Base-by-base conservation (phyloP, 1,139 yeast genomes). In the Saccharomycopsis hybrid region DNA sequence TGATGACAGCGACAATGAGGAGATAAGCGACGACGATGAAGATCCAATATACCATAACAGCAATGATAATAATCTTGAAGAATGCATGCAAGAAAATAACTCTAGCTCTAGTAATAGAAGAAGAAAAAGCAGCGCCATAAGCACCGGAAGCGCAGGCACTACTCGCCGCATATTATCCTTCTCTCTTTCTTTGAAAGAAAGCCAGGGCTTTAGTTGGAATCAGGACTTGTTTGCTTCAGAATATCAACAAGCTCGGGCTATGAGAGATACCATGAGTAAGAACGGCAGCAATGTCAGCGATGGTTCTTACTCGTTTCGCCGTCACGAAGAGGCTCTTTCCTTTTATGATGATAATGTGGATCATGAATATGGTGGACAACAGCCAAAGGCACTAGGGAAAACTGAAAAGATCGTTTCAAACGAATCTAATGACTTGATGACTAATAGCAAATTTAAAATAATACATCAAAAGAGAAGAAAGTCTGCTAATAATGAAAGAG, bases 201-300 rank as follows among this genome's bases (percentile, higher is more conserved):
- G 82, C 46, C 90, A 84, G 61, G 92, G 92, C 4, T 84, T 83
- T 59, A 67, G 78, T 24, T 84, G 86, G 74, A 84, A 84, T 63
- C 88, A 82, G 58, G 87, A 82, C 58, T 66, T 83, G 52, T 83
- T 82, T 70, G 88, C 85, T 7, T 72, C 82, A 5, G 77, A 81
- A 5, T 79, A 77, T 60, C 85, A 79, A 57, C 88, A 81, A 57
- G 76, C 33, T 11, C 24, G 28, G 9, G 36, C 33, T 32, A 24
- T 32, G 47, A 47, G 7, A 52, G 53, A 5, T 9, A n/a, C n/a
- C n/a, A n/a, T n/a, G n/a, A n/a, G n/a, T n/a, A n/a, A n/a, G n/a
- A n/a, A n/a, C n/a, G n/a, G n/a, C n/a, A 56, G 51, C 25, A 58
- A 54, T 7, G 58, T 57, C 5, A 56, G 51, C 9, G 33, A 31